Conservation (phyloP, 176 grass and related monocot species). For the Rhynchospora tenuis region DNA sequence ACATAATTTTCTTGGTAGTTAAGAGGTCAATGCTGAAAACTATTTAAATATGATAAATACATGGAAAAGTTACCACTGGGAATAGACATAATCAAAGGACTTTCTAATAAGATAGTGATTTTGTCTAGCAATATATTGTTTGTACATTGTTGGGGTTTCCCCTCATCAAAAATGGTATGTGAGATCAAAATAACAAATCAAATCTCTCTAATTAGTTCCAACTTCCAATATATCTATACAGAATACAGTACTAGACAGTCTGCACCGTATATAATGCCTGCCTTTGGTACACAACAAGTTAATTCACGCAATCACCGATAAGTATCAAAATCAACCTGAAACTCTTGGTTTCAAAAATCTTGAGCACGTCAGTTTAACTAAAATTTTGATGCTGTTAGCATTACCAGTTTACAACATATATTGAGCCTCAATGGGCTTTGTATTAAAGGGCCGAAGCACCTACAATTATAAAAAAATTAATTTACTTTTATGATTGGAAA, state of each 20-base stretch:
- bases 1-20: slow-evolving; percentile 21
- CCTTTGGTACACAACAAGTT: neutral
- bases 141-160: neutral
- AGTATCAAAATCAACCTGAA: no score
- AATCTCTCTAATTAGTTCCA: neutral
- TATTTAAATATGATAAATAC: slow-evolving; percentile 5
- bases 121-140: neutral
- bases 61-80: neutral
- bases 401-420: neutral
- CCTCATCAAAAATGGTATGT: neutral
- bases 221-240: neutral
- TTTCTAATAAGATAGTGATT: neutral
- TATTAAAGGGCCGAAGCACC: neutral
- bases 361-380: neutral
- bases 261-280: neutral
- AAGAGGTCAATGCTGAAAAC: slow-evolving; percentile 16
- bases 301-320: neutral
- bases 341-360: neutral
- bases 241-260: neutral
- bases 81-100: neutral
- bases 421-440: neutral
- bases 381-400: neutral
- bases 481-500: neutral
- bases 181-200: neutral
- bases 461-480: neutral